Conservation (phyloP, 805 yeast genomes). For the Torulaspora franciscae region DNA sequence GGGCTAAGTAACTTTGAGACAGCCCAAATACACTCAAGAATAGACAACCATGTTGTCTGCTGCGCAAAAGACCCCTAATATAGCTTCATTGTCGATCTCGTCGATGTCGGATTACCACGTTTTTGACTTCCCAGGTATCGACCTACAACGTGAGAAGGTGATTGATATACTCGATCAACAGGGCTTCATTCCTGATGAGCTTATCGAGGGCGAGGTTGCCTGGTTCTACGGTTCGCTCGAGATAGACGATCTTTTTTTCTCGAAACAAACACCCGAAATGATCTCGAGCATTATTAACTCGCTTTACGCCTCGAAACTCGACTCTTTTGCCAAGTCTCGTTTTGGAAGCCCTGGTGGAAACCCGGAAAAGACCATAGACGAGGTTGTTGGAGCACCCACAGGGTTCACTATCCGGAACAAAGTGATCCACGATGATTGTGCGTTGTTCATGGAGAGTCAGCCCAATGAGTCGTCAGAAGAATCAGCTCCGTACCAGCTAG, state of each 20-base stretch:
- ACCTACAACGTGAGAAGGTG: constrained; percentile 73
- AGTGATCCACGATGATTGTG: constrained; percentile 73
- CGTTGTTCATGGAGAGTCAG: constrained; percentile 78
- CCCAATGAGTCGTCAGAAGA: constrained; percentile 31
- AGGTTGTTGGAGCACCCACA: constrained; percentile 1
- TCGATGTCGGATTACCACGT: constrained; percentile 64
- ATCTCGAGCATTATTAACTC: constrained; percentile 84
- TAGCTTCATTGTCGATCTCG: constrained; percentile 40
- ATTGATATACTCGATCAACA: constrained; percentile 73
- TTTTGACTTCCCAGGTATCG: constrained; percentile 73
- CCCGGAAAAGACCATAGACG: constrained; percentile 3
- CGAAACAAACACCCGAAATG: constrained; percentile 73
- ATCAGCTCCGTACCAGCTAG: constrained; percentile 48
- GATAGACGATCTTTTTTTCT: constrained; percentile 88
- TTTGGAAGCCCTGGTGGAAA: constrained; percentile 29
- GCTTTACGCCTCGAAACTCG: constrained; percentile 86
- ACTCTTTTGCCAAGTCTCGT: constrained; percentile 67
- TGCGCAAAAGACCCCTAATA: constrained; percentile 32
- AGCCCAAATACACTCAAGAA: neutral
- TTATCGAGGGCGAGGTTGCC: constrained; percentile 78
- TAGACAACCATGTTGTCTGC: neutral
- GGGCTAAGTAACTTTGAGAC: neutral
- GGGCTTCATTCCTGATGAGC: constrained; percentile 84
- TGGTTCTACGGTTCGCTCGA: constrained; percentile 89
- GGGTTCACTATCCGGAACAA: constrained; percentile 66